A percentile compares a stretch with the other conserved stretches of the same genome.
Evolutionary conservation across 2,329 filamentous ascomycete genomes (phyloP).

Genomic region (Stromatinia cepivora): DNA sequence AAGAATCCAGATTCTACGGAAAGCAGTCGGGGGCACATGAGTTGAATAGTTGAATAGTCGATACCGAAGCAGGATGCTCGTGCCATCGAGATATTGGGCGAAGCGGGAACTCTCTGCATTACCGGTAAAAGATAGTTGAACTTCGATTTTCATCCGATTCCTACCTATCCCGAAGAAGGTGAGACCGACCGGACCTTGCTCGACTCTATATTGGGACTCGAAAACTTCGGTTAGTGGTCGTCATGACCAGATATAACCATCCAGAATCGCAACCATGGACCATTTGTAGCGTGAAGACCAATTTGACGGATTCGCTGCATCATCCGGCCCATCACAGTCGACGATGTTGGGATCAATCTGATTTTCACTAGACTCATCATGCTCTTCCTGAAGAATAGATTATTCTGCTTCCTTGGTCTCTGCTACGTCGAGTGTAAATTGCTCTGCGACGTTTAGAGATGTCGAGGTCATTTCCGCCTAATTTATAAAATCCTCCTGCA

Average conservation of each 20-base stretch:
- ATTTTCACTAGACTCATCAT: neutral
- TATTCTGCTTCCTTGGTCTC: no score
- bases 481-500: neutral
- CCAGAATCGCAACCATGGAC: conserved; percentile 25
- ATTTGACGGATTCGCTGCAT: conserved; percentile 28
- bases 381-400: no score
- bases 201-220: conserved; percentile 41
- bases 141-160: no score
- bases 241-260: conserved; percentile 43
- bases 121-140: no score
- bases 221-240: conserved; percentile 45
- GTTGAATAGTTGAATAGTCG: no score
- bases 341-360: neutral
- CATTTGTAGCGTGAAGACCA: conserved; percentile 20
- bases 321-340: conserved; percentile 24
- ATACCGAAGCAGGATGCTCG: no score
- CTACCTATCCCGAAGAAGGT: conserved; percentile 43
- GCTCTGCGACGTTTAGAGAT: neutral
- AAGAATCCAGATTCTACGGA: no score
- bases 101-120: no score
- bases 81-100: no score
- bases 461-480: neutral
- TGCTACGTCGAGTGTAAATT: no score
- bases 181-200: conserved; percentile 41
- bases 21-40: no score